Conservation (phyloP, 208 protist species). For the Crithidia brevicula region DNA sequence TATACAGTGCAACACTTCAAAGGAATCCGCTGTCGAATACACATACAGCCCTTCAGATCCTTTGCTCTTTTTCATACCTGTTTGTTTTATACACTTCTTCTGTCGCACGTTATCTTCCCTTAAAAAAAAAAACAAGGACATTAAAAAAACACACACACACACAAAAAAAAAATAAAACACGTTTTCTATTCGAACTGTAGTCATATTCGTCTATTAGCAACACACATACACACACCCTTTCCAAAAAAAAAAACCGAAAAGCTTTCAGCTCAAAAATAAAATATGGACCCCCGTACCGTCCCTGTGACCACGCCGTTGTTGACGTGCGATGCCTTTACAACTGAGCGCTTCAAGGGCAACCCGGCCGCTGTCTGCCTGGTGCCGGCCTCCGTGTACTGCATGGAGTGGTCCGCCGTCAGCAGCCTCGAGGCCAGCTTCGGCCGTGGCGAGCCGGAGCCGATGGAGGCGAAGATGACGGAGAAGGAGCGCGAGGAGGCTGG, state of each 20-base stretch:
- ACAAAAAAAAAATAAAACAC: neutral
- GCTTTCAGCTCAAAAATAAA: no score
- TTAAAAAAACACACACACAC: neutral
- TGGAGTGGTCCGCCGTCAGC: conserved; percentile 55
- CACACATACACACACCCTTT: neutral
- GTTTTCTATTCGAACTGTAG: neutral
- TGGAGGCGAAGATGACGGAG: conserved; percentile 38
- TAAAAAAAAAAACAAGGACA: no score
- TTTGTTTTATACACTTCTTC: no score
- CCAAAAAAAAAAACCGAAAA: conserved; percentile 18
- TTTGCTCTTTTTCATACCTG: no score
- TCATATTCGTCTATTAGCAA: neutral
- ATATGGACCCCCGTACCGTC: conserved; percentile 23
- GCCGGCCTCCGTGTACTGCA: conserved; percentile 51
- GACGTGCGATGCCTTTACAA: conserved; percentile 70
- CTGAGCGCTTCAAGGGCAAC: conserved; percentile 69
- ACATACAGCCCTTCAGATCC: no score
- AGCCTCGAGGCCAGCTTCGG: conserved; percentile 63
- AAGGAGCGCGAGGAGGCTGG: conserved; percentile 43
- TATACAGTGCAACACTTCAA: no score
- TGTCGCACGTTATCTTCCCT: no score
- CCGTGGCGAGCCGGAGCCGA: conserved; percentile 49
- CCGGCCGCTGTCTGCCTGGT: conserved; percentile 66
- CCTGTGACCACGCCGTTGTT: conserved; percentile 54
- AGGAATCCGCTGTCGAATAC: no score